Conservation (phyloP, 192 early-diverging fungal genomes). For the Linnemannia schmuckeri region DNA sequence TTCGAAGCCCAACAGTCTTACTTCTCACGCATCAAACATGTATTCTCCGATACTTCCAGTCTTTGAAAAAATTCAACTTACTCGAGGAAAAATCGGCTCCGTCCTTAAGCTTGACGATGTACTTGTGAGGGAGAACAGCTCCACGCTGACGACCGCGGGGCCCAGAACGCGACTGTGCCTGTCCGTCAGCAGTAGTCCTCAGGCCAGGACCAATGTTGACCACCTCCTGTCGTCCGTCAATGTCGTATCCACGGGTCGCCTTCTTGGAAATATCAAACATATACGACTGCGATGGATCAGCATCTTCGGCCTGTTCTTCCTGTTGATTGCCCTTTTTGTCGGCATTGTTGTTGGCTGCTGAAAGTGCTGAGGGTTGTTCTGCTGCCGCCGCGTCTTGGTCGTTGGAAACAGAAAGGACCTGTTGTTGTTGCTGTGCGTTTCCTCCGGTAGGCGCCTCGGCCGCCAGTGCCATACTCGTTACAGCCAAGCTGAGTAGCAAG, state of each 20-base stretch:
- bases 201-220: slow-evolving; percentile 47
- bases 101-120: slow-evolving; percentile 47
- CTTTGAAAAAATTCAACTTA: slow-evolving; percentile 5
- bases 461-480: slow-evolving; percentile 16
- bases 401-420: not conserved
- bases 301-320: not conserved
- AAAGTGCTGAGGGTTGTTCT: not conserved
- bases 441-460: not conserved
- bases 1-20: not conserved
- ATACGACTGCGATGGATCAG: slow-evolving; percentile 11
- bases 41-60: not conserved
- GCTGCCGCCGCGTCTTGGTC: not conserved
- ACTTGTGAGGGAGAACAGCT: slow-evolving; percentile 43
- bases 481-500: slow-evolving; percentile 39
- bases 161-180: slow-evolving; percentile 31
- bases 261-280: slow-evolving; percentile 33
- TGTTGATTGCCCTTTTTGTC: not conserved
- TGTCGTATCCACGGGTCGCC: slow-evolving; percentile 34
- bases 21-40: not conserved
- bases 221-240: slow-evolving; percentile 43
- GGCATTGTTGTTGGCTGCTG: not conserved
- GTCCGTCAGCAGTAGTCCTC: slow-evolving; percentile 35
- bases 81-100: slow-evolving; percentile 34
- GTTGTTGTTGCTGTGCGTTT: not conserved
- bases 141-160: slow-evolving; percentile 50